Evolutionary conservation across 805 yeast genomes (phyloP), one percentile per base, ranked within the genome.

Genomic region (Wickerhamiella domercqiae): DNA sequence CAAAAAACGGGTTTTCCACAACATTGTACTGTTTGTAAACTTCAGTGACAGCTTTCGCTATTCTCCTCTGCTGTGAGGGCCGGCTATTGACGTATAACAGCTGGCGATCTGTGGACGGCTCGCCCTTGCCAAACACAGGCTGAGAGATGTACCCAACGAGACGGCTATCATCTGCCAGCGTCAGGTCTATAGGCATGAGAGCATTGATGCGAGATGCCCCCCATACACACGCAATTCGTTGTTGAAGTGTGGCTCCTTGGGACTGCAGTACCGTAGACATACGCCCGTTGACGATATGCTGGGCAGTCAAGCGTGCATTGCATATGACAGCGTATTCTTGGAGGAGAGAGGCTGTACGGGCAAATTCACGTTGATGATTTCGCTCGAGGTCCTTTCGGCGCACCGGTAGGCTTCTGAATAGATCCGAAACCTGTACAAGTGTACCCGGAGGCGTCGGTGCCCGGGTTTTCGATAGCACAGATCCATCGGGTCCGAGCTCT

Each of bases 321-420:
- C 66, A 61, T 5, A 80, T 70, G 3, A 90, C 48, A 11, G 82
- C 67, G 59, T 84, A 81, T 29, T 70, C 69, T 47, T 73, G 90
- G 2, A 90, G 47, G 29, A 78, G 49, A 0, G 60, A 52, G 3
- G 87, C 50, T n/a, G 81, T 65, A 49, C 75, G 78, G 33, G 72
- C 64, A 57, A 76, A 83, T 52, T 84, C 94, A 40, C 75, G 66
- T 50, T 73, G 80, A 28, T 61, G 50, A 46, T 78, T 76, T 50
- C 74, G 80, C 15, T 62, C 65, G 35, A 86, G 68, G 45, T 80
- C 84, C 49, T 74, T 77, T 35, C 73, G 64, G 41, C 99, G 63
- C 5, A 93, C 98, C 0, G 97, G 97, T 37, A 86, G 56, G 36
- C 61, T 66, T 7, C 66, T 55, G 51, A 90, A 90, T 7, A 90